These are phyloP conservation scores for Astrothelium macrocarpum DNA, from an alignment of 495 filamentous ascomycete genomes.

Conservation along the genomic window DNA sequence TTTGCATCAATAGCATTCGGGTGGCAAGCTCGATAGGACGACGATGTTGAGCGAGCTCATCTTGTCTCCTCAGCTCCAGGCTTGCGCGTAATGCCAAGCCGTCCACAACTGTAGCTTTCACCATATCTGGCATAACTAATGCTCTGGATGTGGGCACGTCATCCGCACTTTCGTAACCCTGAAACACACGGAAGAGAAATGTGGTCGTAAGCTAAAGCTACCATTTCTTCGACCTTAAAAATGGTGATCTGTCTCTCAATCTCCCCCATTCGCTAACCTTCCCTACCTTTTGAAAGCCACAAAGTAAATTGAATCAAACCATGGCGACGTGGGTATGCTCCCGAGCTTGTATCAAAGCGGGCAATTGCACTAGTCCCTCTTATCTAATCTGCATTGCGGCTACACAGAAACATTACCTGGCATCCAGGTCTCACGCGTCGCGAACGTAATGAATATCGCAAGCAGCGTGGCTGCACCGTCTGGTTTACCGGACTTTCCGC, in stretches of 20 bases:
- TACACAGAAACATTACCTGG: conserved; percentile 91
- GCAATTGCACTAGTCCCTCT: neutral
- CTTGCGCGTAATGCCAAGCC: neutral
- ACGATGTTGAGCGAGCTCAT: neutral
- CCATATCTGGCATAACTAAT: neutral
- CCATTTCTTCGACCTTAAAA: neutral
- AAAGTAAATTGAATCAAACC: conserved; percentile 1
- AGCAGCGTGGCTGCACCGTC: conserved; percentile 84
- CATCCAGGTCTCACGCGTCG: conserved; percentile 77
- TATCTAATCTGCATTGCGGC: neutral
- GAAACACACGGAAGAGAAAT: neutral
- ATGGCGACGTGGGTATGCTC: conserved; percentile 19
- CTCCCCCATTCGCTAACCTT: neutral
- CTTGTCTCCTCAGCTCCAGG: neutral
- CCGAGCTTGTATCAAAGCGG: conserved; percentile 4
- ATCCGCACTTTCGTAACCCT: neutral
- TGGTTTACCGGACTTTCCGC: conserved; percentile 97
- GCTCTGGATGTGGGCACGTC: neutral
- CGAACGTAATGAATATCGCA: conserved; percentile 71
- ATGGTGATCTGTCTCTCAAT: neutral
- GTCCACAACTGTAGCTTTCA: neutral
- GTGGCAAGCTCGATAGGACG: neutral
- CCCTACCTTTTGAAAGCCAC: neutral
- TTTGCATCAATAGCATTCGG: neutral
- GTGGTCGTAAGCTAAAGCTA: neutral